phyloP scores from a whole-genome alignment of 257 asterid genomes.

The Ajuga chamaepitys region DNA sequence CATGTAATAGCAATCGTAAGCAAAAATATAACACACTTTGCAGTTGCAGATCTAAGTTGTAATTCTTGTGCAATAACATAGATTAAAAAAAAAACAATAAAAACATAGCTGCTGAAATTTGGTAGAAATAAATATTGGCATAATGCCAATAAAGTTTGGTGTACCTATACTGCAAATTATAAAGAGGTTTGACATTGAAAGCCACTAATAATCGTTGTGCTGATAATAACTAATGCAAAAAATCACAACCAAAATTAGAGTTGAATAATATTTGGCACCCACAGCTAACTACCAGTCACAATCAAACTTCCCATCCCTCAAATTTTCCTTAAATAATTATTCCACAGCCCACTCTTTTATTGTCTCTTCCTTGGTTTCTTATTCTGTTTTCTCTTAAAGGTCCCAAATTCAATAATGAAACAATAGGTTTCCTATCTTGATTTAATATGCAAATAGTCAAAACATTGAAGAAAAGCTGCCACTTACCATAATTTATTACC shows the following conservation, averaged over 20 bases:
- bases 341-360: constrained; percentile 9
- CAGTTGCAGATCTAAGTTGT: no score
- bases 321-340: not conserved
- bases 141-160: not conserved
- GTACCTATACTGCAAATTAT: constrained; percentile 6
- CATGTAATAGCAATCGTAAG: no score
- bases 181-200: constrained; percentile 3
- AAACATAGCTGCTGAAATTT: not conserved
- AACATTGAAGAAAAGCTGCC: not conserved
- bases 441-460: not conserved
- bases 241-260: constrained; percentile 14
- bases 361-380: constrained; percentile 6
- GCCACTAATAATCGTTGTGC: constrained; percentile 1
- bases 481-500: no score
- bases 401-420: not conserved
- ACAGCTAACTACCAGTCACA: constrained; percentile 14
- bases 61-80: no score
- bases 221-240: constrained; percentile 2
- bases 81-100: not conserved
- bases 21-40: no score
- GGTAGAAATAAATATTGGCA: constrained; percentile 4
- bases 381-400: not conserved
- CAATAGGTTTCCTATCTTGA: not conserved
- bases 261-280: constrained; percentile 11
- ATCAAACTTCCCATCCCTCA: constrained; percentile 14